These are phyloP conservation scores for Suhomyces sp. DNA, from an alignment of 805 yeast species.

Conservation along the genomic window DNA sequence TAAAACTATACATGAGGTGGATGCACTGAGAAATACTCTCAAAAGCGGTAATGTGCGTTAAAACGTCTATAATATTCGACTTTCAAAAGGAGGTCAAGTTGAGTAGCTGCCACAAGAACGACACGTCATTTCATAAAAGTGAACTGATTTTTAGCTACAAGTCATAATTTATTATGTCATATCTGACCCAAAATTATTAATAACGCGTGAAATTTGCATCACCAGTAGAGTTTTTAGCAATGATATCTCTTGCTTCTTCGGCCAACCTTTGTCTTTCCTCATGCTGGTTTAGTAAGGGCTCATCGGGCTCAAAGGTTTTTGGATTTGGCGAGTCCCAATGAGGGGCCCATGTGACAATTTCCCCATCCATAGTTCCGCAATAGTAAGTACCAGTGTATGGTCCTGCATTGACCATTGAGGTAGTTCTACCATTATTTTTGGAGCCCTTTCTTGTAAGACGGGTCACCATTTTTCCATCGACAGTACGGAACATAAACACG, in stretches of 20 bases:
- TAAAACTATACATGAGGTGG: too few relatives aligned
- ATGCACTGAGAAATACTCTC: too few relatives aligned
- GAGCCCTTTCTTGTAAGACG: slow-evolving; percentile 50
- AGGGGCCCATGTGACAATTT: slow-evolving; percentile 54
- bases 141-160: too few relatives aligned
- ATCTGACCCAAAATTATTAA: too few relatives aligned
- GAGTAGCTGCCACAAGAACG: too few relatives aligned
- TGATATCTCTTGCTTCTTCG: slow-evolving; percentile 10
- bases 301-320: slow-evolving; percentile 4
- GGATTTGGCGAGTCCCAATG: slow-evolving; percentile 10
- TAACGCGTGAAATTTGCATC: too few relatives aligned
- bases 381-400: slow-evolving; percentile 45
- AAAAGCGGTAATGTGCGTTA: too few relatives aligned
- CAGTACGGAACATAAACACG: slow-evolving; percentile 53
- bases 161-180: too few relatives aligned
- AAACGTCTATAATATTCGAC: too few relatives aligned
- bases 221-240: slow-evolving; percentile 2
- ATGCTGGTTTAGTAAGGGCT: not conserved
- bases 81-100: too few relatives aligned
- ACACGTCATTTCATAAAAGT: too few relatives aligned
- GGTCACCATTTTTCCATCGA: slow-evolving; percentile 62
- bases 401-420: slow-evolving; percentile 52
- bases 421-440: slow-evolving; percentile 43
- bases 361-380: slow-evolving; percentile 70
- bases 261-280: slow-evolving; percentile 6